These are phyloP conservation scores for Penicillium steckii DNA, from an alignment of 495 filamentous ascomycete genomes.

Conservation along the genomic window DNA sequence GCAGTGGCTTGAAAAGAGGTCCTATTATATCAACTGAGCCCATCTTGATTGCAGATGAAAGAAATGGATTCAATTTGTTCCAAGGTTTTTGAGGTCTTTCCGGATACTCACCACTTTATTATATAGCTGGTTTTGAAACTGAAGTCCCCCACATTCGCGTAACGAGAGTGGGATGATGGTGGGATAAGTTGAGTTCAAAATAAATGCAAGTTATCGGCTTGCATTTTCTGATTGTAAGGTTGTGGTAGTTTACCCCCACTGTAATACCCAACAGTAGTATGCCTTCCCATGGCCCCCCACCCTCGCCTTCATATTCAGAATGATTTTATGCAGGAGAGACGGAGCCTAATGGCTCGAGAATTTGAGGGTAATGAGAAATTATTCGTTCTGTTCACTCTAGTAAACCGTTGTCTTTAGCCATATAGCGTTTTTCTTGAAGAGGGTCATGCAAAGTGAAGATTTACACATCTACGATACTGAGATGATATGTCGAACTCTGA, in stretches of 20 bases:
- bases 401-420: no score
- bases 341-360: no score
- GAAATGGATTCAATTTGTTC: no score
- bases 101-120: not conserved
- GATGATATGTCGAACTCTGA: not conserved
- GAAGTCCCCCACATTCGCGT: slow-evolving; percentile 5
- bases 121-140: not conserved
- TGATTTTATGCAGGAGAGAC: no score
- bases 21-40: slow-evolving; percentile 27
- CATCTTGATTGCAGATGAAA: slow-evolving; percentile 15
- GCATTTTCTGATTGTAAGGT: not conserved
- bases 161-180: slow-evolving; percentile 18
- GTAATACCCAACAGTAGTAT: not conserved
- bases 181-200: slow-evolving; percentile 6
- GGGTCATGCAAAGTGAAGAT: no score
- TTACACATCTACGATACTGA: not conserved
- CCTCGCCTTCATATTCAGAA: not conserved
- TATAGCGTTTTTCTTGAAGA: no score
- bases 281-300: not conserved
- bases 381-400: no score
- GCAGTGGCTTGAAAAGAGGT: slow-evolving; percentile 54
- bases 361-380: no score
- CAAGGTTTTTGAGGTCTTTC: not conserved
- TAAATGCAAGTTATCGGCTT: not conserved
- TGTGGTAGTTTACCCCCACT: slow-evolving; percentile 9